Evolutionary conservation across 78 protist species (phyloP), one percentile per base, ranked within the genome.

Genomic region (Anaeramoeba flamelloides): DNA sequence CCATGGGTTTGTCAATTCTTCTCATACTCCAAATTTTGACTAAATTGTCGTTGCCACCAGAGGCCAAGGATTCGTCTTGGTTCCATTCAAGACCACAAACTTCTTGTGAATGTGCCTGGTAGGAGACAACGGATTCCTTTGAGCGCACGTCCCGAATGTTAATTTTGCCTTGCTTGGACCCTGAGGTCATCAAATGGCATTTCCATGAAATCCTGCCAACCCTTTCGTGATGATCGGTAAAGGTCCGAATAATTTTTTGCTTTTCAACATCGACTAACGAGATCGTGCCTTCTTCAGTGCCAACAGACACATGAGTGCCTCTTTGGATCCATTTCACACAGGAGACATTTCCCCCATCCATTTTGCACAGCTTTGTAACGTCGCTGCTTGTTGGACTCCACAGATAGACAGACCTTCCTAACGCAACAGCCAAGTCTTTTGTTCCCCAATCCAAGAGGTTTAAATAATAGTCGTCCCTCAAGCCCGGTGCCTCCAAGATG

Each of bases 131-230:
- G 8, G 8, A 26, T 8, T 53, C 34, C 69, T 53, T 8, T 26
- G 69, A 8, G 34, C 69, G 8, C 34, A 53, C 69, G 17, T 53
- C 69, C 8, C 17, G 69, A 17, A 26, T 8, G 69, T 26, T 26
- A 26, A 53, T 53, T 53, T 8, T 17, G 8, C 34, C 17, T 26
- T 53, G 34, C 34, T 17, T 8, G 17, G 69, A 53, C 34, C 69
- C 69, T 26, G 34, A 26, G 8, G 90, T 76, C 37, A 98, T 86
- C 31, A 95, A 69, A 83, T 83, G 88, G 39, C 77, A 77, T 87
- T 95, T 96, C 99, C 99, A 98, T 3, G 98, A 87, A 36, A 97
- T 88, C 0, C 97, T 82, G n/a, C 93, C 91, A 2, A 98, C 97
- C 37, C 98, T 89, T 36, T 86, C 91, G 0, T 41, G 0, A 79